Evolutionary conservation across 2,329 filamentous ascomycete species (phyloP), one percentile per base, ranked within the genome.

Genomic region (Epichloe sp.): DNA sequence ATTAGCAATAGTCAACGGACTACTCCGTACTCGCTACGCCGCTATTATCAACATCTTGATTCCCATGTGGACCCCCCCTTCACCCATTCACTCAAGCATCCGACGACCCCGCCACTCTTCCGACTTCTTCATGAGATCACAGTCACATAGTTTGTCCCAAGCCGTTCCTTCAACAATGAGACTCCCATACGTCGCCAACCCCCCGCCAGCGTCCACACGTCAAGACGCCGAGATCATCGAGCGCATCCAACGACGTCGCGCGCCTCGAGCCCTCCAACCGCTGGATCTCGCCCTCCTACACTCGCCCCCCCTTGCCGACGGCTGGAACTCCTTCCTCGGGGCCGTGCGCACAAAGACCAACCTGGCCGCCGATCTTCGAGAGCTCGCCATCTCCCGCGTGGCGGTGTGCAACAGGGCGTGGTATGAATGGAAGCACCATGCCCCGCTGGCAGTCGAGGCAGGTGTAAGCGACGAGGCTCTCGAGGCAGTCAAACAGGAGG

Each of bases 341-440:
- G 79, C 79, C 26, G 65, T 83, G 36, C 76, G 80, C 56, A 80
- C 77, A 42, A 68, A 68, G 56, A 77, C 78, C 23, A 63, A 60
- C 4, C 60, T 83, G 5, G 50, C 67, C 4, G 74, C 72, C 47
- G 74, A 78, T 58, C 62, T 88, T 49, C 81, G 86, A 57, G 88
- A 95, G 71, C 73, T 90, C 17, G 83, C 86, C 57, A 90, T 95
- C 59, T 88, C 81, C 60, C 78, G 88, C 47, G 85, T 94, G 14
- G 88, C 88, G 12, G 82, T 85, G 15, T 77, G 88, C 59, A 95
- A 94, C 67, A 68, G 76, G 17, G 88, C 88, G 2, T 88, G 85
- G 81, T 94, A 89, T 66, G 88, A 95, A 66, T 94, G 86, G 88
- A 77, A 71, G 37, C 79, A 87, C 50, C 88, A 95, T 63, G 82